Percentiles rank a stretch among this genome's conserved stretches.
Conservation (phyloP, 441 rosid genomes). For the Pelargonium myrrhifolium region DNA sequence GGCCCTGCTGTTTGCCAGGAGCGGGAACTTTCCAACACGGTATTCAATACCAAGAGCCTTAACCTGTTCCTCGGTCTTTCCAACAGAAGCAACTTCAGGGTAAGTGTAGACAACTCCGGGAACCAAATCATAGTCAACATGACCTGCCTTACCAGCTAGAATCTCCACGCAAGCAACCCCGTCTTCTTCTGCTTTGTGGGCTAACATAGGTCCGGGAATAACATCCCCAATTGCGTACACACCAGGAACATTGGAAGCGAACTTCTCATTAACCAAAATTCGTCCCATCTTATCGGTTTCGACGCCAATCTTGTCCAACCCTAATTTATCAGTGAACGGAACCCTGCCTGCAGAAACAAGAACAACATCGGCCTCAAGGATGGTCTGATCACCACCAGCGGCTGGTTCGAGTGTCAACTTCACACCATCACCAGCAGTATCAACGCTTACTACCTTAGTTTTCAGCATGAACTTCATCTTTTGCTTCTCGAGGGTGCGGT, state of each 20-base stretch:
- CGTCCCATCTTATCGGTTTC: slow-evolving; percentile 84
- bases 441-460: slow-evolving; percentile 88
- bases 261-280: slow-evolving; percentile 69
- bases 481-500: slow-evolving; percentile 85
- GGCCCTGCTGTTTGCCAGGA: slow-evolving; percentile 95
- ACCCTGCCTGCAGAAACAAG: slow-evolving; percentile 89
- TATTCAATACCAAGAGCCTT: slow-evolving; percentile 67
- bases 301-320: slow-evolving; percentile 82
- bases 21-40: slow-evolving; percentile 91
- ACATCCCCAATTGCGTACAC: slow-evolving; percentile 93
- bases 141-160: slow-evolving; percentile 94
- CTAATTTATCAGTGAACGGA: slow-evolving; percentile 89
- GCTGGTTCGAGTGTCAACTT: slow-evolving; percentile 82
- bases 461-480: slow-evolving; percentile 96
- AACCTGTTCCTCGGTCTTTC: slow-evolving; percentile 95
- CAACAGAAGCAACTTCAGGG: slow-evolving; percentile 96
- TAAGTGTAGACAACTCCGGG: slow-evolving; percentile 97
- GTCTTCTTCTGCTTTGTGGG: slow-evolving; percentile 98
- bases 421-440: slow-evolving; percentile 64
- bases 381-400: slow-evolving; percentile 77
- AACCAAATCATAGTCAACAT: slow-evolving; percentile 92
- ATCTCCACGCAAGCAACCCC: slow-evolving; percentile 95
- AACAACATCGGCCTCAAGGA: slow-evolving; percentile 86
- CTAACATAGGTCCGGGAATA: slow-evolving; percentile 96
- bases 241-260: slow-evolving; percentile 70